Percentiles rank a stretch among this genome's conserved stretches.
phyloP scores from a whole-genome alignment of 768 basidiomycete genomes.

The Paxillus rubicundulus region DNA sequence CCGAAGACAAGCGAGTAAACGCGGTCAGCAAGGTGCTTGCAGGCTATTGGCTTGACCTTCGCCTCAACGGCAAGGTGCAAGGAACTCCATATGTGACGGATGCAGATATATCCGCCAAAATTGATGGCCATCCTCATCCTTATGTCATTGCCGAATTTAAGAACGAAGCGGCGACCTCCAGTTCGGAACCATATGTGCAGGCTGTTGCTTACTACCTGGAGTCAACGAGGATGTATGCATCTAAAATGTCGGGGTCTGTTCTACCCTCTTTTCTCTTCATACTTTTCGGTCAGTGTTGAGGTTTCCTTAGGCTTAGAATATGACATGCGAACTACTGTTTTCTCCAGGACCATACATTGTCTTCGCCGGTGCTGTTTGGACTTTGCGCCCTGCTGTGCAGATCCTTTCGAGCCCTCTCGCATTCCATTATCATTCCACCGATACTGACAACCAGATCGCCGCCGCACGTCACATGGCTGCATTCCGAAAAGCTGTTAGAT shows the following conservation, averaged over 20 bases:
- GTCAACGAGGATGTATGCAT: constrained; percentile 9
- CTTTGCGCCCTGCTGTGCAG: constrained; percentile 19
- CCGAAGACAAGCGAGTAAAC: constrained; percentile 12
- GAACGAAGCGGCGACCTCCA: constrained; percentile 18
- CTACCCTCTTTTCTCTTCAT: constrained; percentile 28
- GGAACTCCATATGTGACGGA: constrained; percentile 12
- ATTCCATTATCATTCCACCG: constrained; percentile 21
- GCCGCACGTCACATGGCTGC: constrained; percentile 26
- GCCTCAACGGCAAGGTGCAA: not conserved
- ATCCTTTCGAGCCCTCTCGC: constrained; percentile 24
- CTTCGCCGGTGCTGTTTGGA: constrained; percentile 29
- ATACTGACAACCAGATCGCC: constrained; percentile 2
- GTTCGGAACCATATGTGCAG: constrained; percentile 27
- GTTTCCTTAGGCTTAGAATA: too few relatives aligned
- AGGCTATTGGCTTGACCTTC: too few relatives aligned
- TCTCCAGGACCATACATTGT: constrained; percentile 24
- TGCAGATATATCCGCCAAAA: constrained; percentile 13
- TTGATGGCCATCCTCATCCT: not conserved
- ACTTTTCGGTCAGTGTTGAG: constrained; percentile 24
- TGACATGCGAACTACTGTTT: too few relatives aligned
- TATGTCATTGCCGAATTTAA: constrained; percentile 20
- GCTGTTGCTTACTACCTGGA: constrained; percentile 20
- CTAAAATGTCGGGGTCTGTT: constrained; percentile 8
- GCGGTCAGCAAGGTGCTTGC: constrained; percentile 6
- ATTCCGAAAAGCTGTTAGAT: constrained; percentile 20